phyloP scores from a whole-genome alignment of 2,329 filamentous ascomycete species.

The Fusarium pseudonygamai region DNA sequence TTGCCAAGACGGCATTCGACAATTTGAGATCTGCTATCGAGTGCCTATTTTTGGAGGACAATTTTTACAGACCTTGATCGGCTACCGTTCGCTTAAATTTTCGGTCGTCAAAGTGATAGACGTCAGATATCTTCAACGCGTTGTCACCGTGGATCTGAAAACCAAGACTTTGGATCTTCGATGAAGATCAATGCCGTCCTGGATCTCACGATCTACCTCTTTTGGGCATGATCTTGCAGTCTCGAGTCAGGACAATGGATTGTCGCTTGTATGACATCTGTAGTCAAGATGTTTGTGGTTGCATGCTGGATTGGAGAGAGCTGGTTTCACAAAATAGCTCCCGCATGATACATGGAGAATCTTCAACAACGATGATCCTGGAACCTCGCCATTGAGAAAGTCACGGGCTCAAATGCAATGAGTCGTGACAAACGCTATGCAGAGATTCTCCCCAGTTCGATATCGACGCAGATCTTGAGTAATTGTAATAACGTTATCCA shows the following conservation, averaged over 20 bases:
- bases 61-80: not conserved
- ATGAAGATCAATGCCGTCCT: not conserved
- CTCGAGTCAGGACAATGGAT: not conserved
- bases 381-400: not conserved
- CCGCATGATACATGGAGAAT: not conserved
- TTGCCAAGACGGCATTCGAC: not conserved
- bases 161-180: not conserved
- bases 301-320: not conserved
- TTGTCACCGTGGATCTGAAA: not conserved
- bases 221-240: not conserved
- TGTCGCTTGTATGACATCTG: not conserved
- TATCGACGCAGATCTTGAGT: not conserved
- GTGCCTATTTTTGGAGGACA: not conserved
- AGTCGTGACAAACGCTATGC: not conserved
- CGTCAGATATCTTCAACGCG: not conserved
- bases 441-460: not conserved
- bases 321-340: not conserved
- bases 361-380: not conserved
- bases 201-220: not conserved
- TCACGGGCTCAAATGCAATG: not conserved
- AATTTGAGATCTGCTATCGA: not conserved
- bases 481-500: not conserved
- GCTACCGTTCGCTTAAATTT: not conserved
- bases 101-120: not conserved
- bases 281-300: not conserved